Conservation (phyloP, 495 filamentous ascomycete species). For the Neurospora cerealis region DNA sequence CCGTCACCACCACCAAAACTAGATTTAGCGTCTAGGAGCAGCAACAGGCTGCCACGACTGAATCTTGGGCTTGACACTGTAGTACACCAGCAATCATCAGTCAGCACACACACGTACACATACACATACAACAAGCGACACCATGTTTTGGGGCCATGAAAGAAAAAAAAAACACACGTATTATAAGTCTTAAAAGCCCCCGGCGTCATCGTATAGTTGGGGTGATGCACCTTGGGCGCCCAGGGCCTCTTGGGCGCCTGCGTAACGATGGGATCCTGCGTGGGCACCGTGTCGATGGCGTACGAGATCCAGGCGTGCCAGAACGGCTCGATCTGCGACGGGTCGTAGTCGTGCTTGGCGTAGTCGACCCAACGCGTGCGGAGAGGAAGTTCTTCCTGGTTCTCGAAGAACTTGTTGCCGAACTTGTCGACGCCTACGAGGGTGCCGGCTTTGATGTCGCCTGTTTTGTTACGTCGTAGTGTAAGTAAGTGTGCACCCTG, state of each 20-base stretch:
- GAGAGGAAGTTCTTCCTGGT: slow-evolving; percentile 87
- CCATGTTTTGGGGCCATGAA: background rate
- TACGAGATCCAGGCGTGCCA: slow-evolving; percentile 99
- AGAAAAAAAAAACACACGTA: slow-evolving; percentile 53
- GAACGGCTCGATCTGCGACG: slow-evolving; percentile 91
- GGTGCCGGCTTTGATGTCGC: slow-evolving; percentile 92
- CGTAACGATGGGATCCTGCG: slow-evolving; percentile 50
- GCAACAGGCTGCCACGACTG: slow-evolving; percentile 29
- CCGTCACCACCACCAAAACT: background rate
- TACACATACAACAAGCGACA: background rate
- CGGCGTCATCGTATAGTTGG: slow-evolving; percentile 61
- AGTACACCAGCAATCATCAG: too few species aligned
- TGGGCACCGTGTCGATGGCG: slow-evolving; percentile 78
- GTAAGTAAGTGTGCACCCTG: background rate
- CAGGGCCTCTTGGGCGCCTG: slow-evolving; percentile 58
- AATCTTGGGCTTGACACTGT: slow-evolving; percentile 31
- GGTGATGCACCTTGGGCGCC: slow-evolving; percentile 61
- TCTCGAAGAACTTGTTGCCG: slow-evolving; percentile 98
- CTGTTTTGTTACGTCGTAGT: slow-evolving; percentile 29
- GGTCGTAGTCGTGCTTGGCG: slow-evolving; percentile 74
- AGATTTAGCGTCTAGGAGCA: slow-evolving; percentile 20
- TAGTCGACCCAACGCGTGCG: slow-evolving; percentile 98
- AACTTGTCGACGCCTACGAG: slow-evolving; percentile 79
- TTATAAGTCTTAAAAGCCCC: slow-evolving; percentile 86
- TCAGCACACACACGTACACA: background rate